Base-by-base conservation (phyloP, 306 rosid genomes). In the Vigna reflexopilosa region DNA sequence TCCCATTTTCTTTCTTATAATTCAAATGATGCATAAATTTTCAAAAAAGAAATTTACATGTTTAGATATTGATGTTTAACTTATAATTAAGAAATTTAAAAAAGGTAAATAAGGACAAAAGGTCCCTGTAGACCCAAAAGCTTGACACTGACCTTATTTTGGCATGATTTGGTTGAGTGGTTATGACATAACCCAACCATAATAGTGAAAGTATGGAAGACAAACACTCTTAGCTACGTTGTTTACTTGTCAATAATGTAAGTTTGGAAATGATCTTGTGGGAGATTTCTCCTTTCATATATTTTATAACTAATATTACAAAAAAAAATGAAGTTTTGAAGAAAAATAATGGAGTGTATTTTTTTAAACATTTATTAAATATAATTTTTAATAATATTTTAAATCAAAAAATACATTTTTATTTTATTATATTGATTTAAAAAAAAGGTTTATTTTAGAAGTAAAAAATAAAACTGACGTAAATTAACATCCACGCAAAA, bases 111-210 rank as follows among this genome's bases (percentile, higher is more conserved):
- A 32, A 42, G 32, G 28, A 34, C 51, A 62, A 54, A 63, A 42
- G 15, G 81, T 76, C 13, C 1, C 22, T 36, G 36, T 48, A 48
- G 50, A 61, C 42, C 70, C 28, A 69, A 82, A 75, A 82, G 82
- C 55, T 62, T 54, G 78, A 82, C 55, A 52, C 6, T 54, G 85
- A 76, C 72, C 10, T 48, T 2, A 16, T n/a, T 47, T 24, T 63
- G 34, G 28, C 40, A 20, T 85, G 75, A 83, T 45, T 82, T 85
- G 80, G 44, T 70, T 16, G 2, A 61, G 86, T 85, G 81, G 89
- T 55, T 82, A 58, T 80, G 80, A 83, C 91, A 84, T 77, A 40
- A 1, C 48, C 42, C 77, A 36, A 45, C 32, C 61, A 44, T 40
- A 45, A 44, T 32, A 45, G 7, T 56, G 55, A 50, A 64, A 34